Evolutionary conservation across 345 rosid species (phyloP).

Genomic region (Linum tenue): DNA sequence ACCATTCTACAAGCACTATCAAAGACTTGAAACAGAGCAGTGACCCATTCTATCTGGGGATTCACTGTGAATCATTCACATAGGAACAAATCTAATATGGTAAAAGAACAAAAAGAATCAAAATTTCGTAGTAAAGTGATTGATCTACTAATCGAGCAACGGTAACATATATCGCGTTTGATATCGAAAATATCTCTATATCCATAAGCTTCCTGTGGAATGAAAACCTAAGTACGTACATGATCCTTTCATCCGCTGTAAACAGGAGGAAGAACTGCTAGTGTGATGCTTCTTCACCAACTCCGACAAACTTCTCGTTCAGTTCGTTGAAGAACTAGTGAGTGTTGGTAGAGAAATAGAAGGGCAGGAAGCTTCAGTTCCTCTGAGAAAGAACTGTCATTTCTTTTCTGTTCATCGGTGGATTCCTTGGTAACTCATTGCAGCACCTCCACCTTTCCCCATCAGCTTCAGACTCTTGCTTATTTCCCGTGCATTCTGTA

Average conservation of each 20-base stretch:
- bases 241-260: slow-evolving; percentile 3
- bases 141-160: not conserved
- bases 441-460: slow-evolving; percentile 14
- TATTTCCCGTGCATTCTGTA: slow-evolving; percentile 41
- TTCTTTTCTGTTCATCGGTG: slow-evolving; percentile 17
- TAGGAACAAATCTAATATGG: not conserved
- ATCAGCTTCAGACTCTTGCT: slow-evolving; percentile 37
- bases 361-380: slow-evolving; percentile 4
- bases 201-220: not conserved
- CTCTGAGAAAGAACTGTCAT: not conserved
- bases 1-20: not conserved
- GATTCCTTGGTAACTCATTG: slow-evolving; percentile 15
- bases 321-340: slow-evolving; percentile 2
- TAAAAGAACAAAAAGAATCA: not conserved
- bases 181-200: not conserved
- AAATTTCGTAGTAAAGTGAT: not conserved
- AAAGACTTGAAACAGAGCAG: not conserved
- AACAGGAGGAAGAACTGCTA: not conserved
- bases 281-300: slow-evolving; percentile 11
- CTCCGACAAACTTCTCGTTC: slow-evolving; percentile 14
- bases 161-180: not conserved
- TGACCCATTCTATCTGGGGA: not conserved
- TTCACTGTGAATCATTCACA: no score
- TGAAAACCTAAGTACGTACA: slow-evolving; percentile 23
- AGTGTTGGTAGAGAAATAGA: not conserved